Base-by-base conservation (phyloP, 306 rosid species). In the Cucumis melo region DNA sequence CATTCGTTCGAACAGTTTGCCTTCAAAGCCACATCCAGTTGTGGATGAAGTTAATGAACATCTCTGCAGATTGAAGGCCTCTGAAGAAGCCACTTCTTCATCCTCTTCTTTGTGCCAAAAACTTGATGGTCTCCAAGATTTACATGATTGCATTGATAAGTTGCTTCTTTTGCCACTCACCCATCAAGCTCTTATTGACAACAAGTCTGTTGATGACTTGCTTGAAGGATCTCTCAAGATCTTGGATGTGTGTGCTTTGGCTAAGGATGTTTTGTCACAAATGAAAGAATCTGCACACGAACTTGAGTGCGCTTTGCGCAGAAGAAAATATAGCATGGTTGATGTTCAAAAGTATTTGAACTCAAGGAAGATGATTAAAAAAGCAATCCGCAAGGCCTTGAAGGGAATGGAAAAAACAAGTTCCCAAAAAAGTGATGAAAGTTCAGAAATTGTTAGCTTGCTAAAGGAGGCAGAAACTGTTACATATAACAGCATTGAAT, bases 1-100 rank as follows among this genome's bases (percentile, higher is more conserved):
- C 73, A 50, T 34, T 14, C 74, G 80, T 17, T 81, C 79, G 0
- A 75, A 81, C 58, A 84, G 81, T 59, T 70, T 84, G 75, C 79
- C 83, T 12, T 70, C 81, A 51, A 63, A 59, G 62, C 80, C 85
- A 38, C 81, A 81, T 59, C 85, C 74, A 6, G 12, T 81, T 1
- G 10, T 78, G 42, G 12, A 67, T 11, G 66, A 76, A 60, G 80
- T 77, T 9, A 75, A 84, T 12, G 82, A 75, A 58, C 77, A 76
- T 9, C 50, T 81, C 54, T 38, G 77, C 77, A 63, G 75, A 73
- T 72, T 78, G 19, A 62, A 56, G 50, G 59, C 55, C 27, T 56
- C 76, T 44, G 77, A 60, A 51, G 77, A 60, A 51, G 12, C 61
- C 21, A 24, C 76, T 15, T 65, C 63, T 77, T 74, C 81, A 15